phyloP scores from a whole-genome alignment of 257 asterid genomes.

The Gynochthodes officinalis region DNA sequence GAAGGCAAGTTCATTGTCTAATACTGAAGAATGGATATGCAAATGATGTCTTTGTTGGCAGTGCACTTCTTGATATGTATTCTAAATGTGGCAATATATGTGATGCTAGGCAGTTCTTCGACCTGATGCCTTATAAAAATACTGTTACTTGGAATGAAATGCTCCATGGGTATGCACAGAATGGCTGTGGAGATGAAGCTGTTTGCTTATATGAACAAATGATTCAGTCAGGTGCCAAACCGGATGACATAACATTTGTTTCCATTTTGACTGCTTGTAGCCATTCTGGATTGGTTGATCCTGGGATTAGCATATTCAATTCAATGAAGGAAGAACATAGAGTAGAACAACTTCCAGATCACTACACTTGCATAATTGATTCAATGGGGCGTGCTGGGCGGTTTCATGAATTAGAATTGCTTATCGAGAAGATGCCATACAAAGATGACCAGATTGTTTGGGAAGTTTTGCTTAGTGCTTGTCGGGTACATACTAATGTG shows the following conservation, averaged over 20 bases:
- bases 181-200: constrained; percentile 55
- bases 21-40: constrained; percentile 45
- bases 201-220: constrained; percentile 41
- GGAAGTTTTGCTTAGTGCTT: constrained; percentile 68
- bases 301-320: constrained; percentile 42
- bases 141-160: constrained; percentile 62
- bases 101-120: constrained; percentile 40
- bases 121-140: constrained; percentile 40
- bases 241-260: constrained; percentile 55
- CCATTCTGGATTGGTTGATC: constrained; percentile 65
- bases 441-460: constrained; percentile 56
- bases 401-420: constrained; percentile 49
- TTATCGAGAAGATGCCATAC: constrained; percentile 51
- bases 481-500: constrained; percentile 55
- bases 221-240: constrained; percentile 33
- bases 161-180: constrained; percentile 69
- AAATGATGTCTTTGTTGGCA: constrained; percentile 52
- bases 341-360: constrained; percentile 51
- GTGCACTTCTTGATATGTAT: constrained; percentile 58
- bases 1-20: constrained; percentile 52
- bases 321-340: constrained; percentile 47
- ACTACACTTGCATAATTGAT: constrained; percentile 69
- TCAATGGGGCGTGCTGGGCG: constrained; percentile 67
- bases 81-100: constrained; percentile 53
- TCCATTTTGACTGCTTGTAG: constrained; percentile 71